phyloP scores from a whole-genome alignment of 495 filamentous ascomycete species.

The Lophiotrema nucula region DNA sequence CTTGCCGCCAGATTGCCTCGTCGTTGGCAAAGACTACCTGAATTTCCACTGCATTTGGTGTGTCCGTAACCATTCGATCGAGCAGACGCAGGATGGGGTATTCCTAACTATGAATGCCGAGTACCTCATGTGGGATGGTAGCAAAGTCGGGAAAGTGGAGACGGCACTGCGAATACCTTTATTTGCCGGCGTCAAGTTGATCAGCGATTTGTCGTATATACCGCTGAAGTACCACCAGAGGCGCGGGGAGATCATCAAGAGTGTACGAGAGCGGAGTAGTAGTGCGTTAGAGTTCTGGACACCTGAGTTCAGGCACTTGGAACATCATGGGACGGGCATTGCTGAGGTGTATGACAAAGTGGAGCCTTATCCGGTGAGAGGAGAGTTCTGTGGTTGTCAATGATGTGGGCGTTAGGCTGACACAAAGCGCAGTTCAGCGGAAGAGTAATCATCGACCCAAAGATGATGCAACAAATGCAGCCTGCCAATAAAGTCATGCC shows the following conservation, averaged over 20 bases:
- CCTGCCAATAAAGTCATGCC: neutral
- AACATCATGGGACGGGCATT: neutral
- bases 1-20: neutral
- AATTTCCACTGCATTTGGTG: neutral
- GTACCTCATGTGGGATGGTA: constrained; percentile 1
- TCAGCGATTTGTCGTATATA: neutral
- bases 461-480: constrained; percentile 3
- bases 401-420: neutral
- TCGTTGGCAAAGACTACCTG: neutral
- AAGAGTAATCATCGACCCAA: neutral
- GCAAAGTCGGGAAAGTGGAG: neutral
- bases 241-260: neutral
- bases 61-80: neutral
- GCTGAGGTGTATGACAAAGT: constrained; percentile 3
- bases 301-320: neutral
- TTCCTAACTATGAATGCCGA: constrained; percentile 1
- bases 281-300: neutral
- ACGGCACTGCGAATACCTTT: neutral
- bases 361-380: neutral
- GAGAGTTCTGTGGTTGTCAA: neutral
- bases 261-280: neutral
- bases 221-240: neutral
- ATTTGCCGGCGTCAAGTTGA: neutral
- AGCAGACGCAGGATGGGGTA: neutral
- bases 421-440: neutral